Evolutionary conservation across 306 rosid genomes (phyloP), one percentile per base, ranked within the genome.

Genomic region (Cucurbita maxima): DNA sequence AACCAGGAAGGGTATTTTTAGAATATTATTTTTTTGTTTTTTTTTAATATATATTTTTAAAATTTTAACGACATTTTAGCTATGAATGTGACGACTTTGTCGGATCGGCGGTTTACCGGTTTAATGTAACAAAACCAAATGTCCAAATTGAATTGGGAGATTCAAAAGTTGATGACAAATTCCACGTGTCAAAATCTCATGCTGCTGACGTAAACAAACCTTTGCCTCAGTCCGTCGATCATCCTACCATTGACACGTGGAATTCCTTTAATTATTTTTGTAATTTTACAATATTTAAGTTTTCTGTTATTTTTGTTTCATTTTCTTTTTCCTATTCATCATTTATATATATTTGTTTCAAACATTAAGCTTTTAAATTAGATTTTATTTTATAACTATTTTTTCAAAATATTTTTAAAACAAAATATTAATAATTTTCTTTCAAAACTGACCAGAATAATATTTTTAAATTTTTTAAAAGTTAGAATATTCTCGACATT

Each of bases 31-130:
- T 60, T 30, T 30, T 30, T 30, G 0, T 2, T 30, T 30, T 30
- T 30, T 30, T 30, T 30, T 2, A 30, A 2, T 30, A 30, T 30
- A 2, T 30, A 30, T 30, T 30, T 30, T 30, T 30, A 2, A 30
- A 30, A 30, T 30, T 30, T 30, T 30, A 30, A 30, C 34, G 34
- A 30, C 34, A 30, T 30, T 30, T 30, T 30, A 30, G 34, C 34
- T 30, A 30, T 30, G 36, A 72, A 79, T 64, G 70, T 79, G 79
- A 81, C 96, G 77, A 74, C 76, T 86, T 87, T 85, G 83, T 81
- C 86, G 90, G 96, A 10, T 45, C 91, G 82, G 62, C 79, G 72
- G 86, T 84, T 88, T 89, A 87, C 95, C 87, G 76, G 81, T 77
- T 75, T 72, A 50, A 16, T 45, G 79, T 75, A 78, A 18, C 8